Base-by-base conservation (phyloP, 2,329 filamentous ascomycete genomes). In the Fusarium sp. region DNA sequence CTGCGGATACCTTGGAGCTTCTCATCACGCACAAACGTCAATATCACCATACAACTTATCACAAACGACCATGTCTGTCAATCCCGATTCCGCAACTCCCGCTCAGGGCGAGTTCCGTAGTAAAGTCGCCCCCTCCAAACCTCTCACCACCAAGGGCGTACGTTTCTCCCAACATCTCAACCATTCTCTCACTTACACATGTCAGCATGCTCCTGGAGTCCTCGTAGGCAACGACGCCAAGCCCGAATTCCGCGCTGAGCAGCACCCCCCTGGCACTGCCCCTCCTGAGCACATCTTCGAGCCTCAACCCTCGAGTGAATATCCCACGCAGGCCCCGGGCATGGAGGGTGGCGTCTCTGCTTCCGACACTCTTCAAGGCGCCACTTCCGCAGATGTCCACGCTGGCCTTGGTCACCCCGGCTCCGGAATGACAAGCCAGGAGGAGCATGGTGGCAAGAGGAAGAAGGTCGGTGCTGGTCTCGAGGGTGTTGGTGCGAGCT, bases 161-260 rank as follows among this genome's bases (percentile, higher is more conserved):
- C 81, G 86, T 84, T 29, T 24, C 60, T 38, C 22, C 17, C 22
- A 24, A 9, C 27, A 24, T n/a, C 6, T 5, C 31, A 22, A n/a
- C 20, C 20, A 55, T 27, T 4, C 55, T 58, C 10, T 22, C 61
- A 77, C 66, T 76, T 35, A 71, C 42, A 61, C 35, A n/a, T 36
- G 9, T 8, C 74, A 93, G 91, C 92, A 94, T 81, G 85, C 90
- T 78, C 87, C 88, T 5, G 92, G 92, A 61, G 84, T 87, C 74
- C 86, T 89, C 69, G 86, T 90, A 66, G 88, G 88, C 76, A 89
- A 90, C 73, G 90, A 92, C 62, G 83, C 83, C 27, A 78, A 82
- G 14, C 90, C 90, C 22, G 92, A 93, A 77, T 94, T 93, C 84
- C 84, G 87, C 76, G 87, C 89, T 27, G 74, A 94, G 79, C 87